phyloP scores from a whole-genome alignment of 2,329 filamentous ascomycete species.

The Exophiala aquamarina region DNA sequence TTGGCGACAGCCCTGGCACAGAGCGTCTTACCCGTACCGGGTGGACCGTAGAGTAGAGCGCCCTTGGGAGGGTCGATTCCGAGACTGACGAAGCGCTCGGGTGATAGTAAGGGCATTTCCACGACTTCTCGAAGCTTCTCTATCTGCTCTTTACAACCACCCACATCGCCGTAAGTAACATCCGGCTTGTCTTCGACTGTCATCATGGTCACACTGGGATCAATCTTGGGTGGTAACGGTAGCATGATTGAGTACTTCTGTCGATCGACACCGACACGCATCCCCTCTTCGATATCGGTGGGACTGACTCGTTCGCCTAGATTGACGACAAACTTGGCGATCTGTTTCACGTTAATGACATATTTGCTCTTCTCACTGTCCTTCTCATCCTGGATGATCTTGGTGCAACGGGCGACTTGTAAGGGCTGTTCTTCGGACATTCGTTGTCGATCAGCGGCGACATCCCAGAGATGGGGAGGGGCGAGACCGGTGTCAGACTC shows the following conservation, averaged over 20 bases:
- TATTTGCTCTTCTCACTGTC: constrained; percentile 99
- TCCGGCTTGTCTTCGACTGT: constrained; percentile 99
- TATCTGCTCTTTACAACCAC: constrained; percentile 98
- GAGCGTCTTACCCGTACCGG: constrained; percentile 98
- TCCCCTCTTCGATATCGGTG: constrained; percentile 98
- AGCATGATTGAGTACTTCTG: constrained; percentile 99
- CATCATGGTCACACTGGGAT: constrained; percentile 99
- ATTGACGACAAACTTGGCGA: constrained; percentile 98
- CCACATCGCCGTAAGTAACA: constrained; percentile 97
- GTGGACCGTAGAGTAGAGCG: constrained; percentile 91
- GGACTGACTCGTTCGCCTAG: constrained; percentile 94
- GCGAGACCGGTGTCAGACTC: constrained; percentile 98
- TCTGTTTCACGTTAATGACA: constrained; percentile 99
- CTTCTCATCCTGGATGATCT: constrained; percentile 97
- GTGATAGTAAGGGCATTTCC: constrained; percentile 94
- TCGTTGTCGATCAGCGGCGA: constrained; percentile 94
- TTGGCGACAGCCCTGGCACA: constrained; percentile 97
- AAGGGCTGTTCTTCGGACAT: constrained; percentile 98
- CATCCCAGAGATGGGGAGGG: constrained; percentile 97
- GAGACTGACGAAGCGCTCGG: constrained; percentile 96
- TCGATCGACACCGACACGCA: constrained; percentile 96
- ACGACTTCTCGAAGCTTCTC: constrained; percentile 98
- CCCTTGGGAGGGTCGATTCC: constrained; percentile 98
- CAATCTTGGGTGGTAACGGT: constrained; percentile 95
- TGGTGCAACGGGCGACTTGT: constrained; percentile 96